Evolutionary conservation across 2,329 filamentous ascomycete species (phyloP).

Genomic region (Fusarium nematophilum): DNA sequence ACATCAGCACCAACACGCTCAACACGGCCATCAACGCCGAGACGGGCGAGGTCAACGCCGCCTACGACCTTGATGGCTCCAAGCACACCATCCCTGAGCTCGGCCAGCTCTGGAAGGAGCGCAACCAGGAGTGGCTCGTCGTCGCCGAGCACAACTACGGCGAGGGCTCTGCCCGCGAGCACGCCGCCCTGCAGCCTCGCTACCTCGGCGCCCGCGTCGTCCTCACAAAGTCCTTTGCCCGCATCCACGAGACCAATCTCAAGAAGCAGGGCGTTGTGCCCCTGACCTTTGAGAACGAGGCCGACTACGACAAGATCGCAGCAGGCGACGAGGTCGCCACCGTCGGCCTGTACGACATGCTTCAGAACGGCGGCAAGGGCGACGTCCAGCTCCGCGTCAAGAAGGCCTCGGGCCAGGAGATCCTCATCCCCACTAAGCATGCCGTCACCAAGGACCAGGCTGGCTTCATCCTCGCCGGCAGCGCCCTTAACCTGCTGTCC

Average conservation of each 20-base stretch:
- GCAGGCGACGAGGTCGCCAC: constrained; percentile 88
- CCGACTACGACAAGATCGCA: constrained; percentile 85
- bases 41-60: constrained; percentile 91
- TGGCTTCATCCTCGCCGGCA: constrained; percentile 91
- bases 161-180: constrained; percentile 88
- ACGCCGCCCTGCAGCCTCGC: constrained; percentile 90
- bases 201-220: constrained; percentile 89
- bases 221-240: constrained; percentile 86
- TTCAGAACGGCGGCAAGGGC: constrained; percentile 81
- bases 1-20: constrained; percentile 97
- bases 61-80: constrained; percentile 85
- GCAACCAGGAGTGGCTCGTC: constrained; percentile 85
- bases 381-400: constrained; percentile 78
- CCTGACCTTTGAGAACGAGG: constrained; percentile 87
- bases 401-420: constrained; percentile 69
- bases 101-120: constrained; percentile 82
- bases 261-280: constrained; percentile 99
- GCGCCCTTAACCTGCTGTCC: constrained; percentile 89
- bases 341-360: constrained; percentile 84
- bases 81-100: constrained; percentile 86
- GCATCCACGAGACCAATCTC: constrained; percentile 94
- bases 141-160: constrained; percentile 99
- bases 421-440: constrained; percentile 83
- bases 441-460: constrained; percentile 91
- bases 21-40: constrained; percentile 94